A percentile compares a stretch with the other conserved stretches of the same genome.
phyloP scores from a whole-genome alignment of 2,329 filamentous ascomycete genomes.

The Colletotrichum scovillei region DNA sequence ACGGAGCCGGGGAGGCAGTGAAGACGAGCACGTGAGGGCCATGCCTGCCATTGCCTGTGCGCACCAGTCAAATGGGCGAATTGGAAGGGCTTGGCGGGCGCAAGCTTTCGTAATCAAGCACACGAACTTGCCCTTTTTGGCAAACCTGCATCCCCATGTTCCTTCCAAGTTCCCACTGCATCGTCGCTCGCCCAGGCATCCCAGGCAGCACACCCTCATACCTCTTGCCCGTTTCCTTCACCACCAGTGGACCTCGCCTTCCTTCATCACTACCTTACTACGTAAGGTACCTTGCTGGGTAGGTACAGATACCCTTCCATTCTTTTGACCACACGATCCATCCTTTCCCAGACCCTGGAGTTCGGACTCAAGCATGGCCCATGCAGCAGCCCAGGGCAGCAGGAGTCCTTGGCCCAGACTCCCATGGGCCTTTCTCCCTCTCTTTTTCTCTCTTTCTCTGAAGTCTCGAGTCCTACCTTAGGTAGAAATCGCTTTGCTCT shows the following conservation, averaged over 20 bases:
- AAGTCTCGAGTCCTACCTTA: neutral
- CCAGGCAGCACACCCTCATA: conserved; percentile 27
- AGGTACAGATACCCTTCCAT: too few species aligned
- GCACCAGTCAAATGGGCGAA: neutral
- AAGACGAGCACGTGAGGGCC: conserved; percentile 20
- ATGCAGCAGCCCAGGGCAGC: neutral
- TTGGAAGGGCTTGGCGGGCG: conserved; percentile 19
- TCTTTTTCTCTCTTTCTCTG: neutral
- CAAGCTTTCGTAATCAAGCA: conserved; percentile 29
- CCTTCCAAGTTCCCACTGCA: neutral
- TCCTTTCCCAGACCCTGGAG: conserved; percentile 26
- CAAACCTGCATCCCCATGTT: conserved; percentile 4
- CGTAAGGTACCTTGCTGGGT: too few species aligned
- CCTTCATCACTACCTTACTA: too few species aligned
- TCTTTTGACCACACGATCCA: neutral
- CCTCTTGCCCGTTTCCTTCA: neutral
- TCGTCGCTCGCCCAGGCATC: conserved; percentile 18
- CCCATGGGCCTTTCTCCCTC: neutral
- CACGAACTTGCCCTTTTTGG: conserved; percentile 29
- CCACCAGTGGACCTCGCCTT: neutral
- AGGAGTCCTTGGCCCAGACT: neutral
- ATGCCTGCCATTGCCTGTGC: conserved; percentile 9
- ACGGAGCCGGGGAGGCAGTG: neutral
- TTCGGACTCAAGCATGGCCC: conserved; percentile 16
- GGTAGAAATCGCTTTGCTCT: neutral